Evolutionary conservation across 164 flowering plant species (phyloP), one percentile per base, ranked within the genome.

Genomic region (Vitis rotundifolia): DNA sequence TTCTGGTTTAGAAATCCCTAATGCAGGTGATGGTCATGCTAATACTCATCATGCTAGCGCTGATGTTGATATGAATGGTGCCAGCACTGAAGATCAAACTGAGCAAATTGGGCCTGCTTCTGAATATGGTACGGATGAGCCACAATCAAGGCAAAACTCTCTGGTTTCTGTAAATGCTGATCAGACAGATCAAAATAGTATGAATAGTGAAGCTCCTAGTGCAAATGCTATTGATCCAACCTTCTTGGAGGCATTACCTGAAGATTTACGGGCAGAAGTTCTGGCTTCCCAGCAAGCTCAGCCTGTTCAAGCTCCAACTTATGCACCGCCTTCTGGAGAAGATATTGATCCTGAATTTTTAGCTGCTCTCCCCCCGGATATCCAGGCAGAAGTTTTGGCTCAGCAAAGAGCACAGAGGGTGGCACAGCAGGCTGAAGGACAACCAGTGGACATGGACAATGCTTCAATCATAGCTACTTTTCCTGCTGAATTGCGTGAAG

Each of bases 301-400:
- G 71, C 53, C 94, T 64, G 87, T 84, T 66, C 87, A 81, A 59
- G 82, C 91, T 78, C 83, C 95, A 66, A 63, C 88, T 28, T 87
- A 83, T 79, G 83, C 81, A 18, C 92, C 97, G 12, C 93, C 94
- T 70, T 72, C 90, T 8, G 86, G 80, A 54, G 95, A 87, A 48
- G 99, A 94, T 67, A 92, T 94, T 72, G 99, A 94, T 80, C 97
- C 97, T 47, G 99, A 94, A 74, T 94, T 94, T 75, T 81, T 94
- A 68, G 99, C 99, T 68, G 99, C 99, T 29, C 90, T 94, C 50
- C 99, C 99, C 64, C 97, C 96, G 3, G 98, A 95, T 75, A 95
- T 95, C 37, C 99, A 90, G 75, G 94, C 96, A 47, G 99, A 95
- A 84, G 98, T 95, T 60, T 80, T 95, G 70, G 99, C 98, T 31